Base-by-base conservation (phyloP, 805 yeast genomes). In the Candida hispaniensis region DNA sequence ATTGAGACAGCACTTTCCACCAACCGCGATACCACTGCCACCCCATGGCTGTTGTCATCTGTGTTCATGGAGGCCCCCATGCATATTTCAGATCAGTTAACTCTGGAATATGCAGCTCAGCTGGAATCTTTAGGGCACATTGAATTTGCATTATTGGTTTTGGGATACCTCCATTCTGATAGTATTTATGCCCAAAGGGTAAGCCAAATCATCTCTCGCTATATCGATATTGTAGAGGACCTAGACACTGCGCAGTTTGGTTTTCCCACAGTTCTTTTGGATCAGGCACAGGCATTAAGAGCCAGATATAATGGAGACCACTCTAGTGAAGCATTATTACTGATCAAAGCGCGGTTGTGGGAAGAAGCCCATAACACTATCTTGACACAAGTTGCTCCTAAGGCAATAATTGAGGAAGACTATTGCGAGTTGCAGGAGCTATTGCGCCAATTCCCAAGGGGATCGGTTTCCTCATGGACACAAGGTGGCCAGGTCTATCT, bases 381-480 rank as follows among this genome's bases (percentile, higher is more conserved):
- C 4, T 46, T 75, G 6, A 49, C 59, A 1, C 52, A 63, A 3
- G 77, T 83, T 18, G 97, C 88, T 0, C 97, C 97, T 6, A 52
- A 56, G 9, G 68, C 76, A 3, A 70, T 86, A 1, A 67, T 75
- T 10, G 61, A 68, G n/a, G 66, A 68, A 39, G 56, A 52, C 9
- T 32, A 45, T 5, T 43, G 26, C 12, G 35, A 34, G 9, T 39
- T 59, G 8, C 34, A 28, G 12, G 45, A 39, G 5, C 28, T 56
- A 7, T 38, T 61, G 7, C 11, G 20, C 14, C 39, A 44, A 21
- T 45, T 50, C 18, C 48, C 42, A 7, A 35, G 47, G 3, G 26
- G 34, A 5, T 32, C 44, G 41, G 26, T 48, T 18, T 5, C 41
- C 2, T 24, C 39, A 5, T 61, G 66, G 65, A 36, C 32, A 6